phyloP scores from a whole-genome alignment of 2,329 filamentous ascomycete species.

The Bretziella fagacearum region DNA sequence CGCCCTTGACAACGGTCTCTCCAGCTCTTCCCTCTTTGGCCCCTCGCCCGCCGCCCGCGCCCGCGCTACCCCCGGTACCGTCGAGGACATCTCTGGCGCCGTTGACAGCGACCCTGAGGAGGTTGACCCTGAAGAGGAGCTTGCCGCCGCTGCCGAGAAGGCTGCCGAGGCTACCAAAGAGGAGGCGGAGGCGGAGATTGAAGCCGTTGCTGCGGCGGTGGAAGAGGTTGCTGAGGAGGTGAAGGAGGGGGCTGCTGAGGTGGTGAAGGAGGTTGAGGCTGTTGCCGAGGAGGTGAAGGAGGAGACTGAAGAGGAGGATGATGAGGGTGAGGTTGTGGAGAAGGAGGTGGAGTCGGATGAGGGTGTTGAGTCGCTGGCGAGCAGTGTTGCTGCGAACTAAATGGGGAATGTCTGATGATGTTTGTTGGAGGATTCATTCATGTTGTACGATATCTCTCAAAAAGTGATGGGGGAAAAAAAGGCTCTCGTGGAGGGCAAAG shows the following conservation, averaged over 20 bases:
- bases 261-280: constrained; percentile 1
- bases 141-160: neutral
- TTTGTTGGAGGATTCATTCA: too few relatives aligned
- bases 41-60: constrained; percentile 14
- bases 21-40: constrained; percentile 29
- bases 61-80: constrained; percentile 27
- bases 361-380: constrained; percentile 4
- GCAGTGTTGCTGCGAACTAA: constrained; percentile 3
- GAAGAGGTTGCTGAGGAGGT: neutral
- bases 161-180: neutral
- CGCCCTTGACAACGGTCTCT: constrained; percentile 63
- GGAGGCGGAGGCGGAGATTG: neutral
- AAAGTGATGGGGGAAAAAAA: too few relatives aligned
- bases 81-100: constrained; percentile 28
- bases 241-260: neutral
- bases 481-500: too few relatives aligned
- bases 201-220: neutral
- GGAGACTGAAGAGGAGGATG: neutral
- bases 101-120: constrained; percentile 17
- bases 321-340: constrained; percentile 1
- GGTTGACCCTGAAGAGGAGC: constrained; percentile 10
- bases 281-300: neutral
- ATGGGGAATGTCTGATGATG: neutral
- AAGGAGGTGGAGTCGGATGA: neutral
- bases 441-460: too few relatives aligned